These are phyloP conservation scores for Phytopythium boreale DNA, from an alignment of 352 stramenopile species.

Conservation along the genomic window DNA sequence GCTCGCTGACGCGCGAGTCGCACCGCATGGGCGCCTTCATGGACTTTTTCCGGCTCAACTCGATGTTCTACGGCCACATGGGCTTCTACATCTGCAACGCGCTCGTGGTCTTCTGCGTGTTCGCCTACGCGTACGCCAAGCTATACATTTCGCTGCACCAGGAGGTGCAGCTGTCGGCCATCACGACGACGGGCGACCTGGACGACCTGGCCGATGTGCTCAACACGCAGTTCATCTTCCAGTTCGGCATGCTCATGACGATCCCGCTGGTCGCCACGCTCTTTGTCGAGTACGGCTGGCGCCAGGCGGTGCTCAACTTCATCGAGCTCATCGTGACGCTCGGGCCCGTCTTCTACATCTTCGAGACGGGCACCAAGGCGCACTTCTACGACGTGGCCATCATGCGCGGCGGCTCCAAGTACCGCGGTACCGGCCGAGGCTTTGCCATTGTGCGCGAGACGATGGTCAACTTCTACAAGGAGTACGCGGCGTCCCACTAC, in stretches of 20 bases:
- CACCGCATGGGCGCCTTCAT: slow-evolving; percentile 81
- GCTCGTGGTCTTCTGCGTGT: slow-evolving; percentile 77
- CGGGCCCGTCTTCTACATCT: slow-evolving; percentile 87
- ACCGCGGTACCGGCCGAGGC: slow-evolving; percentile 75
- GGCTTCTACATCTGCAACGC: slow-evolving; percentile 88
- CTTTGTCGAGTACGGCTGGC: slow-evolving; percentile 82
- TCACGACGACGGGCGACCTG: slow-evolving; percentile 70
- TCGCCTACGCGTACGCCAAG: slow-evolving; percentile 80
- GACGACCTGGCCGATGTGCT: slow-evolving; percentile 75
- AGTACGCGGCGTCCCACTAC: slow-evolving; percentile 83
- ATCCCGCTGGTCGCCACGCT: slow-evolving; percentile 82
- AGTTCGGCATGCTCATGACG: slow-evolving; percentile 88
- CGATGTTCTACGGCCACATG: slow-evolving; percentile 89
- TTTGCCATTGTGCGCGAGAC: slow-evolving; percentile 87
- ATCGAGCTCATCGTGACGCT: slow-evolving; percentile 79
- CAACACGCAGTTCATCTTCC: slow-evolving; percentile 88
- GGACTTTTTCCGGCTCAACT: slow-evolving; percentile 89
- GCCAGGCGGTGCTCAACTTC: slow-evolving; percentile 77
- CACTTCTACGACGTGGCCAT: slow-evolving; percentile 87
- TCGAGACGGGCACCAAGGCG: slow-evolving; percentile 82
- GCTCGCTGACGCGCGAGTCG: slow-evolving; percentile 73
- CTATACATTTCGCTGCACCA: slow-evolving; percentile 82
- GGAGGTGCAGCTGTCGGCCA: slow-evolving; percentile 68
- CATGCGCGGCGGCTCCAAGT: slow-evolving; percentile 86
- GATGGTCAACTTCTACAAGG: slow-evolving; percentile 84